A percentile compares a stretch with the other conserved stretches of the same genome.
Conservation (phyloP, 768 basidiomycete genomes). For the Leccinellum rugosiceps region DNA sequence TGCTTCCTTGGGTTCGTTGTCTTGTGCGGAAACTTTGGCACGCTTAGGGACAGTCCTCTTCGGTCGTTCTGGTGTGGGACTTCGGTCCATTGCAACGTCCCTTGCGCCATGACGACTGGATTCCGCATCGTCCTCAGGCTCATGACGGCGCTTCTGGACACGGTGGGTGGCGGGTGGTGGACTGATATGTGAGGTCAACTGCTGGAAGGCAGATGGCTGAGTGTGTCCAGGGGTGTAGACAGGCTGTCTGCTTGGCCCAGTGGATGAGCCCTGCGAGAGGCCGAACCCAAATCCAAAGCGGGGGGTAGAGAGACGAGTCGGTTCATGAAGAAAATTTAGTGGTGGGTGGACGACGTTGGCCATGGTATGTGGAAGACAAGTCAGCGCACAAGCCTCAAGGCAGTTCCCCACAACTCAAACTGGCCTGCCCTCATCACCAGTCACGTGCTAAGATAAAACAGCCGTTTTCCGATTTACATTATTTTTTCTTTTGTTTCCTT, state of each 20-base stretch:
- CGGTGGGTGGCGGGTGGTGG: slow-evolving; percentile 40
- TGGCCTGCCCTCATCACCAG: slow-evolving; percentile 33
- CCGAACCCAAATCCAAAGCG: slow-evolving; percentile 76
- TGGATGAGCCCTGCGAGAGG: slow-evolving; percentile 43
- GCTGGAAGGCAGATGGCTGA: slow-evolving; percentile 50
- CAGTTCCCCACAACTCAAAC: not conserved
- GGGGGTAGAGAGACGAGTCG: slow-evolving; percentile 58
- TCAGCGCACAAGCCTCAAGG: slow-evolving; percentile 12
- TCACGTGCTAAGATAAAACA: slow-evolving; percentile 33
- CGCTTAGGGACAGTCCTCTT: slow-evolving; percentile 71
- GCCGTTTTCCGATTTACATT: slow-evolving; percentile 3
- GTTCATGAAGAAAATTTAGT: slow-evolving; percentile 58
- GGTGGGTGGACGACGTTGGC: slow-evolving; percentile 69
- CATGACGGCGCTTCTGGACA: slow-evolving; percentile 60
- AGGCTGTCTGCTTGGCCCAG: slow-evolving; percentile 46
- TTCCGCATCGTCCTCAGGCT: slow-evolving; percentile 65
- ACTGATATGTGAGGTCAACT: slow-evolving; percentile 50
- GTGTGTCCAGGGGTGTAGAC: slow-evolving; percentile 38
- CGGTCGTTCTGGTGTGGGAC: slow-evolving; percentile 77
- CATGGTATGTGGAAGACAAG: slow-evolving; percentile 43
- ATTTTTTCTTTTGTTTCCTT: not conserved
- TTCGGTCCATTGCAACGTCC: slow-evolving; percentile 81
- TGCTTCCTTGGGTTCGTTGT: slow-evolving; percentile 38
- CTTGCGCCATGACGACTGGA: slow-evolving; percentile 32
- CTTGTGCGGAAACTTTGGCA: slow-evolving; percentile 32